These are phyloP conservation scores for Bruguiera gymnorhiza DNA, from an alignment of 345 rosid genomes.

Conservation along the genomic window DNA sequence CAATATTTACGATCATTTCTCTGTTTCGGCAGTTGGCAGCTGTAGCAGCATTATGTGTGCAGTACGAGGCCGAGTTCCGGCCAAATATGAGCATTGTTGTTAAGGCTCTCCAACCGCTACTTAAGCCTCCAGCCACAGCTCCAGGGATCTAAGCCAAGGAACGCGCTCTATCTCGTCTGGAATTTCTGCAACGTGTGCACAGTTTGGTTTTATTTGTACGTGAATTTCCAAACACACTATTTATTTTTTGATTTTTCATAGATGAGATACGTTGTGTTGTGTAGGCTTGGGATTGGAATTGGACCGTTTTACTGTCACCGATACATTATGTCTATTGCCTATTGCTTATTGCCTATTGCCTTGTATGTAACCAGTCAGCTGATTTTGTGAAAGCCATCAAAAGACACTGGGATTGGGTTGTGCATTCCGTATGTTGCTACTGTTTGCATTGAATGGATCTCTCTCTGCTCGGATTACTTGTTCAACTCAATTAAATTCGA, in stretches of 20 bases:
- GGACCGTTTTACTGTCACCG: background rate
- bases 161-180: background rate
- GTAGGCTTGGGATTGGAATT: conserved; percentile 15
- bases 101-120: conserved; percentile 95
- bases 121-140: conserved; percentile 27
- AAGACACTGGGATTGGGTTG: conserved; percentile 17
- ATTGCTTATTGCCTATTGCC: background rate
- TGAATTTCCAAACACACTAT: conserved; percentile 16
- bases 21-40: conserved; percentile 69
- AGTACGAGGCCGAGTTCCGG: conserved; percentile 92
- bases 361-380: conserved; percentile 3
- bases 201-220: conserved; percentile 29
- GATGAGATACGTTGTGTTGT: conserved; percentile 25
- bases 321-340: background rate
- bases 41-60: conserved; percentile 96
- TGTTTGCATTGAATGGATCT: conserved; percentile 16
- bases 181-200: conserved; percentile 32
- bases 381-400: conserved; percentile 5
- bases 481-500: too few relatives aligned
- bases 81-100: conserved; percentile 99
- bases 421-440: conserved; percentile 13
- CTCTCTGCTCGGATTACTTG: background rate
- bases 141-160: conserved; percentile 13
- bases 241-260: conserved; percentile 22
- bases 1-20: background rate